Evolutionary conservation across 2,329 filamentous ascomycete species (phyloP), one percentile per base, ranked within the genome.

Genomic region (Triangularia setosa): DNA sequence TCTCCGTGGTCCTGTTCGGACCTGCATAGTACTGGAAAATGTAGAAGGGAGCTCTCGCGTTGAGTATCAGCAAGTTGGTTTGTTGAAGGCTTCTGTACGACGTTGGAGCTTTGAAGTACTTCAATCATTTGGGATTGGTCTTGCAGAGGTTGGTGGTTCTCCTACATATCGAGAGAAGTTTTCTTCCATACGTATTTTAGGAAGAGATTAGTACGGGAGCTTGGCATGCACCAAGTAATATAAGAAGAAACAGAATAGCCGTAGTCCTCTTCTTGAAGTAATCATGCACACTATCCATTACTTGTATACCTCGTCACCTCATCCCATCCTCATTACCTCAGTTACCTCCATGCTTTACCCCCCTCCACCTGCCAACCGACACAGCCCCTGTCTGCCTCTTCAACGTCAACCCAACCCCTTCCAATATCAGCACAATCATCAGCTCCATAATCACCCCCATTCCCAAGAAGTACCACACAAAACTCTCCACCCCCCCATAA

Each of bases 381-480:
- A 27, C 23, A 2, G 52, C 18, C 23, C 16, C 27, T 12, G 52
- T 23, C 25, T 16, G 52, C 30, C 73, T 73, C 23, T 72, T 67
- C 55, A 82, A 69, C 2, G 74, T 79, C 59, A 81, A 66, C 0
- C 81, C 80, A 9, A 80, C 67, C 2, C 61, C 67, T 64, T 80
- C 75, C 48, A 79, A 79, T 40, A 81, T 74, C 4, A 76, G 54
- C 2, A 83, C 77, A 21, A 82, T 76, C 7, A 78, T 69, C 44
- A 85, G 77, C 72, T 87, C 83, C 74, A 82, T 80, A 24, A 84
- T 64, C 6, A 84, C 74, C 4, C 78, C 75, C 77, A 85, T 80
- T 48, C 79, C 77, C 7, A 84, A 71, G 16, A 77, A 65, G 23
- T 69, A 68, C 61, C 66, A 67, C 40, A 70, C 69, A 44, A 83